Conservation (phyloP, 805 yeast genomes). For the Grigorovia humatica region DNA sequence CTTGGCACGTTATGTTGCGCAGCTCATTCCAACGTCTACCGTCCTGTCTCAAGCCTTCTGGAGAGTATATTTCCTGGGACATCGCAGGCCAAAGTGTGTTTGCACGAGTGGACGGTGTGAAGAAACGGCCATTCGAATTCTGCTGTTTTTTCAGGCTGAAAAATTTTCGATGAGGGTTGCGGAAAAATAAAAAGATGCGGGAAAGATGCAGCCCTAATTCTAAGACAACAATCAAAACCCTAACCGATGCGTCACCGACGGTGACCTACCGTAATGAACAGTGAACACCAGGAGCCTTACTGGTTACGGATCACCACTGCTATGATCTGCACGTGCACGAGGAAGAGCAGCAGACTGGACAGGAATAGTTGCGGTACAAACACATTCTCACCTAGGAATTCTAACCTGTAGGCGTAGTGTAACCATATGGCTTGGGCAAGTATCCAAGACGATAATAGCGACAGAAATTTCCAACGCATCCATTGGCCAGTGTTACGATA, state of each 20-base stretch:
- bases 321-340: slow-evolving; percentile 50
- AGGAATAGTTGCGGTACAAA: slow-evolving; percentile 50
- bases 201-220: too few species aligned
- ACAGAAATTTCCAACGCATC: slow-evolving; percentile 30
- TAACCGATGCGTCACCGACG: too few species aligned
- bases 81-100: slow-evolving; percentile 18
- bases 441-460: slow-evolving; percentile 50
- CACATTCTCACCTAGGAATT: slow-evolving; percentile 61
- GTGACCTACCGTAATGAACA: not conserved
- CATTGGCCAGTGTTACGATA: slow-evolving; percentile 33
- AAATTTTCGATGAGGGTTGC: too few species aligned
- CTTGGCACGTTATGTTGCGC: slow-evolving; percentile 66
- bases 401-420: slow-evolving; percentile 63
- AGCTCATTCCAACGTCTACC: slow-evolving; percentile 95
- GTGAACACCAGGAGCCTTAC: not conserved
- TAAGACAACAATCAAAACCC: too few species aligned
- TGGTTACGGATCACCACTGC: slow-evolving; percentile 42
- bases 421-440: slow-evolving; percentile 70
- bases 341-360: slow-evolving; percentile 49
- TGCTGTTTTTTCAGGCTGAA: too few species aligned
- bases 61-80: slow-evolving; percentile 80
- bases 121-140: too few species aligned
- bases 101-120: too few species aligned
- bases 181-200: not conserved
- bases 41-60: slow-evolving; percentile 87